A percentile compares a stretch with the other conserved stretches of the same genome.
These are phyloP conservation scores for Paraglomus occultum DNA, from an alignment of 192 early-diverging fungal species.

Conservation along the genomic window DNA sequence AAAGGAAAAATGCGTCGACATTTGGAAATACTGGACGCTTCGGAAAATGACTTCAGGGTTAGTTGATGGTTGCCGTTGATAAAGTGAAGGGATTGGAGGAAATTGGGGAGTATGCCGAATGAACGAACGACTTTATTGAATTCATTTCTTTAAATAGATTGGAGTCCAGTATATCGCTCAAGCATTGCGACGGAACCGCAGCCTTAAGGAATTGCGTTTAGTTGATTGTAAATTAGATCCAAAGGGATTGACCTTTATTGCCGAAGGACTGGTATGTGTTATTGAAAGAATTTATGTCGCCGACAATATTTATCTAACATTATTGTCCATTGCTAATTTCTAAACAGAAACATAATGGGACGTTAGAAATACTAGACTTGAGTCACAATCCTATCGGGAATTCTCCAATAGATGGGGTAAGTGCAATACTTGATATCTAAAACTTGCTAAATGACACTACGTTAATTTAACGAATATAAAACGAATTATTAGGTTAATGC, in stretches of 20 bases:
- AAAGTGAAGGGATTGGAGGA: too few species aligned
- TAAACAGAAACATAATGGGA: conserved; percentile 48
- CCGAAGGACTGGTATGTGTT: conserved; percentile 50
- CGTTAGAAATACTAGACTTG: conserved; percentile 43
- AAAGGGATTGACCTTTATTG: conserved; percentile 42
- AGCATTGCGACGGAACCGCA: conserved; percentile 51
- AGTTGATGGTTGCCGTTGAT: neutral
- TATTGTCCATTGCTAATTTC: neutral
- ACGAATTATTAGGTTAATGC: conserved; percentile 36
- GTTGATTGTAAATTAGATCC: conserved; percentile 52
- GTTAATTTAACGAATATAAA: neutral
- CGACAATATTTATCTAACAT: neutral
- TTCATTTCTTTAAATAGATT: conserved; percentile 27
- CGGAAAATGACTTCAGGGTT: conserved; percentile 48
- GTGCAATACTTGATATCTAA: neutral
- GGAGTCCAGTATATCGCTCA: conserved; percentile 57
- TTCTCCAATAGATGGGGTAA: conserved; percentile 37
- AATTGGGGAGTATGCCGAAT: too few species aligned
- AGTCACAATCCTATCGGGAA: conserved; percentile 40
- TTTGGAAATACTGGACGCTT: conserved; percentile 39
- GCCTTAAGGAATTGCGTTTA: conserved; percentile 42
- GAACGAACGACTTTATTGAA: neutral
- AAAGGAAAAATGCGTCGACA: conserved; percentile 29
- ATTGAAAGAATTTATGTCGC: neutral
- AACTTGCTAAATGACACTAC: too few species aligned